Percentiles rank a stretch among this genome's conserved stretches.
phyloP scores from a whole-genome alignment of 2,329 filamentous ascomycete species.

The Graphiopsis chlorocephala region DNA sequence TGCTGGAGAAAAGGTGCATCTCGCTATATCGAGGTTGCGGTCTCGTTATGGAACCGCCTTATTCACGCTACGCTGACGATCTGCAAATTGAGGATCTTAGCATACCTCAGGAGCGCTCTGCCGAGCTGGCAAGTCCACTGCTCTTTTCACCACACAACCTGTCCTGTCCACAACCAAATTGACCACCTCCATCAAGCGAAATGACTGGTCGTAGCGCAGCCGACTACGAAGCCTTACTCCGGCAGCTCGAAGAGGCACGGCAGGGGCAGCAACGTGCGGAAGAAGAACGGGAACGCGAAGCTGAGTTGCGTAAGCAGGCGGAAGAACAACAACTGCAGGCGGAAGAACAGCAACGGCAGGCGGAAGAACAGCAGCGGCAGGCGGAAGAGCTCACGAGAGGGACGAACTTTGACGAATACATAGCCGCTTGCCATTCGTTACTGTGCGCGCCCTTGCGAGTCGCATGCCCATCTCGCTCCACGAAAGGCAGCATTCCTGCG shows the following conservation, averaged over 20 bases:
- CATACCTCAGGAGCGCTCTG: no score
- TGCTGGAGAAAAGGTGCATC: no score
- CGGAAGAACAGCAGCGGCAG: neutral
- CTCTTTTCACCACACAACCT: no score
- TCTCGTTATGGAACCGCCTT: no score
- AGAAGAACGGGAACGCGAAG: neutral
- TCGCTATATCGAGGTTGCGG: no score
- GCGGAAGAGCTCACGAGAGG: constrained; percentile 2
- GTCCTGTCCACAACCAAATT: no score
- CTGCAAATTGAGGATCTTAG: no score
- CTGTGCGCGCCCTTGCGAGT: constrained; percentile 11
- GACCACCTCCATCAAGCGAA: neutral
- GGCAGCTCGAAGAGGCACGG: neutral
- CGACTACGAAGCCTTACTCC: neutral
- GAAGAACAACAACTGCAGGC: neutral
- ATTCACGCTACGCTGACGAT: no score
- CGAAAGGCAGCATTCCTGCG: constrained; percentile 11
- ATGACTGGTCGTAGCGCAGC: neutral
- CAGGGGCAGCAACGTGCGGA: neutral
- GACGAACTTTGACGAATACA: constrained; percentile 11
- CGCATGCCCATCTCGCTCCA: neutral
- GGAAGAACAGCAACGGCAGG: neutral
- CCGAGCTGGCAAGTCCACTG: no score
- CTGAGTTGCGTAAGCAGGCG: neutral
- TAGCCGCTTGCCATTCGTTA: constrained; percentile 1